Base-by-base conservation (phyloP, 2,329 filamentous ascomycete genomes). In the Fusarium floridanum region DNA sequence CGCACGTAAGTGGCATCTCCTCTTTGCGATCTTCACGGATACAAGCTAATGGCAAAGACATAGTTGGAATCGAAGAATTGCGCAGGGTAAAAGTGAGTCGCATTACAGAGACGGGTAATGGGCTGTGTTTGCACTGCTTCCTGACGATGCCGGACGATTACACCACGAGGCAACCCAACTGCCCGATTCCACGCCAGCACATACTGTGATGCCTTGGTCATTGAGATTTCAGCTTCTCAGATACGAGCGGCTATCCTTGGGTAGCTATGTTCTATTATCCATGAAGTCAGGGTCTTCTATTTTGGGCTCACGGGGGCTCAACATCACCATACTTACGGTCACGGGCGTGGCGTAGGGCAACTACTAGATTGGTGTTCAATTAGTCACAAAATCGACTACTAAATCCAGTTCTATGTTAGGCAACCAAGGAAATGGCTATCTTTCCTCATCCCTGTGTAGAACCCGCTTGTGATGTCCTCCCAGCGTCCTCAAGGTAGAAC, bases 81-180 rank as follows among this genome's bases (percentile, higher is more conserved):
- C 4, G 29, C 2, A 16, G 24, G 5, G 4, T 11, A 41, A n/a
- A 3, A 22, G 12, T 9, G 14, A 48, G 16, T 16, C 22, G 20
- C 20, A 24, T 24, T 9, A 10, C 14, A 10, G 14, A 24, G 43
- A 48, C 20, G 0, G 14, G 20, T 24, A 48, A 32, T 17, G 67
- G 67, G 5, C 2, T 70, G 3, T 70, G 68, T 3, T 12, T 65
- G 14, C 5, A 8, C n/a, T 71, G 68, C 32, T 66, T 70, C 43
- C 32, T 37, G 12, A 6, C 1, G 0, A 27, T 10, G 20, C 55
- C 5, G 2, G 14, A 70, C 61, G 3, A 39, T 6, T 66, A 59
- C n/a, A 4, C 7, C 2, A 2, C 1, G 7, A 24, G 8, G n/a
- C 6, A 11, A 12, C 0, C 6, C 4, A 16, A 10, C 0, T 71